Evolutionary conservation across 495 filamentous ascomycete genomes (phyloP), one percentile per base, ranked within the genome.

Genomic region (Penicillium cosmopolitanum): DNA sequence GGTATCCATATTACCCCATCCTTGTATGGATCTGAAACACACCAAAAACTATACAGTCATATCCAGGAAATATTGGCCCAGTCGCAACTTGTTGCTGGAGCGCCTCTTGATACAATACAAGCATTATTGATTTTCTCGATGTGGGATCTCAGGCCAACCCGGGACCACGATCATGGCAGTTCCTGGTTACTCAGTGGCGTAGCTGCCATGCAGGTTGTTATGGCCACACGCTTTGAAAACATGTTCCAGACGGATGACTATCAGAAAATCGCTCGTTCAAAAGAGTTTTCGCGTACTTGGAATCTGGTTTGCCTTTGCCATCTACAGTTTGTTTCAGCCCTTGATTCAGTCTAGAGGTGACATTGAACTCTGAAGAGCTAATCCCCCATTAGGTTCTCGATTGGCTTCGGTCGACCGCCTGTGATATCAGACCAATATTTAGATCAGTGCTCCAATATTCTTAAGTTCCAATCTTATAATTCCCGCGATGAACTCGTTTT

Each of bases 241-340:
- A 28, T 65, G 11, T 15, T 59, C 15, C 50, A 57, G 16, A 16
- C 44, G 43, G 34, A 16, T n/a, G 44, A 31, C 12, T 18, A 2
- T 5, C n/a, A 16, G 6, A 23, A 65, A 25, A 25, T 51, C 5
- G n/a, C 16, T 19, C 28, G 35, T 10, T 51, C 63, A 19, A 51
- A 52, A 18, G 58, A 62, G n/a, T 16, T 58, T 1, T 31, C 62
- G 16, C 63, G 63, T 5, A 65, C 63, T 12, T 65, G 63, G 63
- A 62, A 65, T 19, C 40, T 65, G 42, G 61, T 65, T 12, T 65
- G 63, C 7, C 48, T 65, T 5, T 65, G 63, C 35, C 63, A 65
- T 11, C 11, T 65, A 48, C 58, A 65, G 63, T 65, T 50, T 31
- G 55, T 50, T 5, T 19, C 34, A 13, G 13, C 8, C 15, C 46